Evolutionary conservation across 768 basidiomycete species (phyloP).

Genomic region (Chalciporus chontae): DNA sequence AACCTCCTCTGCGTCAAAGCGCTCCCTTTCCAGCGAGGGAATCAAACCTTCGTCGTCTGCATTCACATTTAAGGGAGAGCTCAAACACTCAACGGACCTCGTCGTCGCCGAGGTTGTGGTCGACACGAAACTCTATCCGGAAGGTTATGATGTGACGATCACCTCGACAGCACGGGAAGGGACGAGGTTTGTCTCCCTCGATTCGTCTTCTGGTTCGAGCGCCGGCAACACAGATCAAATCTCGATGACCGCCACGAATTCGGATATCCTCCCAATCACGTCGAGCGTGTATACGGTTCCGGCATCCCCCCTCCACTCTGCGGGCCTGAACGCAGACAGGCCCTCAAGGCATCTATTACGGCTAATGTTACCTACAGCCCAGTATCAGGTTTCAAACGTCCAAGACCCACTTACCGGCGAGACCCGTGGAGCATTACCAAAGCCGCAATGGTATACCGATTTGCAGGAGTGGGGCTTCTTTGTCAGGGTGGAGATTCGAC

Average conservation of each 20-base stretch:
- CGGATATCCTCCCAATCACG: slow-evolving; percentile 45
- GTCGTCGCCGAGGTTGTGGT: slow-evolving; percentile 76
- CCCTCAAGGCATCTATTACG: slow-evolving; percentile 72
- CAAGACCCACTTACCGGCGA: slow-evolving; percentile 80
- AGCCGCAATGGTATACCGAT: slow-evolving; percentile 70
- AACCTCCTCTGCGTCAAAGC: slow-evolving; percentile 24
- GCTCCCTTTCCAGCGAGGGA: slow-evolving; percentile 34
- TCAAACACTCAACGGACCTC: slow-evolving; percentile 61
- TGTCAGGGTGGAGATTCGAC: slow-evolving; percentile 54
- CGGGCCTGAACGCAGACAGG: slow-evolving; percentile 50
- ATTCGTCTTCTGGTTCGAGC: slow-evolving; percentile 10
- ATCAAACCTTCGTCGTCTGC: slow-evolving; percentile 42
- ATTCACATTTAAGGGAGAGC: slow-evolving; percentile 61
- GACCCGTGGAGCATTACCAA: slow-evolving; percentile 52
- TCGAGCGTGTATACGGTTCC: slow-evolving; percentile 74
- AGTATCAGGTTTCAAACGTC: slow-evolving; percentile 71
- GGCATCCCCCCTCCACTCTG: slow-evolving; percentile 76
- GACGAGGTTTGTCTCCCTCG: slow-evolving; percentile 36
- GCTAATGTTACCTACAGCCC: slow-evolving; percentile 77
- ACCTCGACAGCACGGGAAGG: slow-evolving; percentile 41
- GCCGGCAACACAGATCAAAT: not conserved
- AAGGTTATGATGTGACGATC: slow-evolving; percentile 61
- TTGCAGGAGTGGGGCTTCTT: slow-evolving; percentile 59
- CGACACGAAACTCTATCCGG: slow-evolving; percentile 76
- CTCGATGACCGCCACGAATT: not conserved